A percentile compares a stretch with the other conserved stretches of the same genome.
phyloP scores from a whole-genome alignment of 2,329 filamentous ascomycete genomes.

The Monosporascus sp. region DNA sequence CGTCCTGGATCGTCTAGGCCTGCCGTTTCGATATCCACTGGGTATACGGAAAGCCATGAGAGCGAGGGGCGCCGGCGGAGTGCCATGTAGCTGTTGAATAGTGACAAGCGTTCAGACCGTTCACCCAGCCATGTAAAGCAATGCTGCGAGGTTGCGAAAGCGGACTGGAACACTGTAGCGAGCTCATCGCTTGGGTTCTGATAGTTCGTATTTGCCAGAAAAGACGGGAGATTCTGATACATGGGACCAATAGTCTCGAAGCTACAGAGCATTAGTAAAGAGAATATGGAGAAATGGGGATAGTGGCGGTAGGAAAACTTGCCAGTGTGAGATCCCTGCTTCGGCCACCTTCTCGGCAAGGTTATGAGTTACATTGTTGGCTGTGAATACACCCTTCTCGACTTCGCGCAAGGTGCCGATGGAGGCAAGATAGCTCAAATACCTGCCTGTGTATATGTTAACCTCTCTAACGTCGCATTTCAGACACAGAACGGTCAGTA shows the following conservation, averaged over 20 bases:
- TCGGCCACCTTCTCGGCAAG: background rate
- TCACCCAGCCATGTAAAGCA: slow-evolving; percentile 7
- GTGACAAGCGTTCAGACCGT: slow-evolving; percentile 5
- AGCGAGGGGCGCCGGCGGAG: slow-evolving; percentile 5
- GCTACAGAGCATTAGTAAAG: background rate
- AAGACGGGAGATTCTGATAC: slow-evolving; percentile 7
- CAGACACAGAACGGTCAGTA: too few species aligned
- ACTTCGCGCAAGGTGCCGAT: background rate
- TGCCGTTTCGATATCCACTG: slow-evolving; percentile 6
- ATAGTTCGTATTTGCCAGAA: slow-evolving; percentile 11
- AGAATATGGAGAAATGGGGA: too few species aligned
- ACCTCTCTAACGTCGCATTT: too few species aligned
- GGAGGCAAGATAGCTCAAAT: slow-evolving; percentile 1
- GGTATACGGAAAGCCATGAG: slow-evolving; percentile 16
- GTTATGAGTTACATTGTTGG: slow-evolving; percentile 5
- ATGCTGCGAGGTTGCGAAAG: slow-evolving; percentile 2
- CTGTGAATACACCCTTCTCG: background rate
- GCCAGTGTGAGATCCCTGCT: slow-evolving; percentile 4
- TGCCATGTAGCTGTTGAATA: slow-evolving; percentile 18
- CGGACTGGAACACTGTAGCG: slow-evolving; percentile 12
- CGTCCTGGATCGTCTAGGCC: too few species aligned
- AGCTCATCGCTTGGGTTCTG: slow-evolving; percentile 10
- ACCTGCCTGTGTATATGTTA: background rate
- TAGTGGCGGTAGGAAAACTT: background rate
- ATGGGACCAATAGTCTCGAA: slow-evolving; percentile 4